Percentiles rank a stretch among this genome's conserved stretches.
These are phyloP conservation scores for Phalaenopsis hybrid DNA, from an alignment of 116 monocot genomes.

Conservation along the genomic window DNA sequence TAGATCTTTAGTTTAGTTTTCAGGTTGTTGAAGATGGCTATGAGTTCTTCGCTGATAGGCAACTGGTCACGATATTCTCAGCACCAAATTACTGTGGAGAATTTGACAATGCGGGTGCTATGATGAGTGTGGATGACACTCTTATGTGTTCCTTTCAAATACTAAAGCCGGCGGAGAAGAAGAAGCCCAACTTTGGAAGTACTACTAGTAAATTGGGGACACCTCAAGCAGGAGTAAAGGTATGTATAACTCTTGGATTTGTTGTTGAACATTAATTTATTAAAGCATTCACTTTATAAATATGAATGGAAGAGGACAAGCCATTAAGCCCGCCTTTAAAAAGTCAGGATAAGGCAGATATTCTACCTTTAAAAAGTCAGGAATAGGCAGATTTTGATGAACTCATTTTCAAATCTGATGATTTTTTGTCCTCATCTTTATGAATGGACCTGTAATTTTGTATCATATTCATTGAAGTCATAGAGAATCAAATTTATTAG, in stretches of 20 bases:
- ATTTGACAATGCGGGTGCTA: constrained; percentile 39
- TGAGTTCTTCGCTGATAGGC: constrained; percentile 36
- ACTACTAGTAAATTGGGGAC: constrained; percentile 25
- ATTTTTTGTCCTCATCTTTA: neutral
- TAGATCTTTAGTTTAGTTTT: neutral
- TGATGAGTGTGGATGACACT: constrained; percentile 42
- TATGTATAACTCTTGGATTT: neutral
- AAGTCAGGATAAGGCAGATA: neutral
- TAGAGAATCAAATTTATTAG: no score
- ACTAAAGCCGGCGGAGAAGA: constrained; percentile 31
- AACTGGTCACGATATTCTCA: constrained; percentile 38
- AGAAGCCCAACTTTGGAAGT: constrained; percentile 20
- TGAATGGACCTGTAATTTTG: neutral
- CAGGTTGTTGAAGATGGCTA: constrained; percentile 46
- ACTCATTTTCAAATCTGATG: neutral
- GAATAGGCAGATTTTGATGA: neutral
- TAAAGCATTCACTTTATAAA: neutral
- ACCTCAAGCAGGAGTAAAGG: constrained; percentile 24
- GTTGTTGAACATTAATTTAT: neutral
- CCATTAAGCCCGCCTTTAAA: neutral
- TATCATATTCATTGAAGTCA: no score
- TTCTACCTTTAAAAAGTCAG: no score
- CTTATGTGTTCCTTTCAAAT: constrained; percentile 44
- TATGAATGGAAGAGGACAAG: neutral
- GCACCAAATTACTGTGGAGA: constrained; percentile 45